Evolutionary conservation across 768 basidiomycete species (phyloP).

Genomic region (Trametes coccinea): DNA sequence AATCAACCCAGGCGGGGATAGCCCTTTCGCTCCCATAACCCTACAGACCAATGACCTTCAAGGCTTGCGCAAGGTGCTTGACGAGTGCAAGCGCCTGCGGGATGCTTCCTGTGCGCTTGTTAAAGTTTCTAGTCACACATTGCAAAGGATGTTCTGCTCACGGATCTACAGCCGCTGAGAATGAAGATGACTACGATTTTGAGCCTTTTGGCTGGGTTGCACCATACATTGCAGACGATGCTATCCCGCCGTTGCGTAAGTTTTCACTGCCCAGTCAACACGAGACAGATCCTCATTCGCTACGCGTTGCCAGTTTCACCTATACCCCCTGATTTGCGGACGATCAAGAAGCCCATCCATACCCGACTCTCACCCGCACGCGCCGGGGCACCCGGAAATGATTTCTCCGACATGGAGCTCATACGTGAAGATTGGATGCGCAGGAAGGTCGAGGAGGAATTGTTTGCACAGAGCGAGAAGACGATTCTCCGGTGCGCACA

Average conservation of each 20-base stretch:
- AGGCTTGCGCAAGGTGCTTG: constrained; percentile 46
- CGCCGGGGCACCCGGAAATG: constrained; percentile 66
- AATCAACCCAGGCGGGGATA: constrained; percentile 46
- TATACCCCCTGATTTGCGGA: constrained; percentile 57
- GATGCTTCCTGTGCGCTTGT: constrained; percentile 44
- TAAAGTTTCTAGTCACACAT: not conserved
- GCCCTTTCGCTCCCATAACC: constrained; percentile 36
- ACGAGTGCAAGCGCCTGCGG: constrained; percentile 59
- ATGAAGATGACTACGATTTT: constrained; percentile 24
- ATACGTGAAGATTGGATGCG: constrained; percentile 70
- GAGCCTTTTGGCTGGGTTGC: constrained; percentile 47
- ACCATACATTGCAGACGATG: constrained; percentile 35
- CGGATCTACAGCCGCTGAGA: constrained; percentile 3
- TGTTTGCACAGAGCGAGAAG: constrained; percentile 7
- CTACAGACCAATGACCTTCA: constrained; percentile 52
- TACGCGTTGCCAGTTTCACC: constrained; percentile 37
- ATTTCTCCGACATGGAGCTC: constrained; percentile 53
- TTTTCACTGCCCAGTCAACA: not conserved
- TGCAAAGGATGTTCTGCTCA: not conserved
- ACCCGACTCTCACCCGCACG: constrained; percentile 56
- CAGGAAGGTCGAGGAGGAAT: constrained; percentile 38
- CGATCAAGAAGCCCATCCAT: constrained; percentile 47
- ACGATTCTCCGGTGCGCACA: constrained; percentile 19
- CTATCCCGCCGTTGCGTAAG: constrained; percentile 12
- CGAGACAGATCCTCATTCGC: not conserved